Percentiles rank a stretch among this genome's conserved stretches.
Conservation (phyloP, 768 basidiomycete species). For the Clathrus columnatus region DNA sequence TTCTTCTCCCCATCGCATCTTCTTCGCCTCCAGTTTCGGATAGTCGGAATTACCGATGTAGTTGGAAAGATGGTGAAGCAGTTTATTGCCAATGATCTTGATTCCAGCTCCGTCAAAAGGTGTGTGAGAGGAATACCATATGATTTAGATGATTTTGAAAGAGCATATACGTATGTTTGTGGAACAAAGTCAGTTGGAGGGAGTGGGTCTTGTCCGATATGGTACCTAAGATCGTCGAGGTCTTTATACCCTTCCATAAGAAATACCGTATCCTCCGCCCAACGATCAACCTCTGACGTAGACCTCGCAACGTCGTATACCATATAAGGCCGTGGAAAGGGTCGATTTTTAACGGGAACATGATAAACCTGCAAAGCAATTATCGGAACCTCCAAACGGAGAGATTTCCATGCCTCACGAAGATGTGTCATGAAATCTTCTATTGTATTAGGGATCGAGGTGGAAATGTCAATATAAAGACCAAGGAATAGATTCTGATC, state of each 20-base stretch:
- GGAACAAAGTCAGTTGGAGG: slow-evolving; percentile 15
- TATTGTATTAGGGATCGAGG: no score
- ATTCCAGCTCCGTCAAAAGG: slow-evolving; percentile 21
- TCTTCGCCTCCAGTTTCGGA: neutral
- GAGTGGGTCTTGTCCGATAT: slow-evolving; percentile 9
- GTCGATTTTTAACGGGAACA: slow-evolving; percentile 11
- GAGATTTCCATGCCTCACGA: neutral
- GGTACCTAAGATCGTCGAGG: slow-evolving; percentile 16
- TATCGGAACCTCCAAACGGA: neutral
- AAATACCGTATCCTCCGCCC: slow-evolving; percentile 18
- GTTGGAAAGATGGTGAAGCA: slow-evolving; percentile 8
- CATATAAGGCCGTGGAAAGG: neutral
- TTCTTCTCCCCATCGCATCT: slow-evolving; percentile 17
- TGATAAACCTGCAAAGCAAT: slow-evolving; percentile 11
- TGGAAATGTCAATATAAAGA: no score
- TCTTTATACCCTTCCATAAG: slow-evolving; percentile 9
- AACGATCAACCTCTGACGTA: slow-evolving; percentile 9
- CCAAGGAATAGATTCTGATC: no score
- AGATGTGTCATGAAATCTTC: neutral
- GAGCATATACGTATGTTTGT: slow-evolving; percentile 20
- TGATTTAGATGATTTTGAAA: slow-evolving; percentile 4
- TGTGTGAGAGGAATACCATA: slow-evolving; percentile 17
- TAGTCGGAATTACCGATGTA: slow-evolving; percentile 6
- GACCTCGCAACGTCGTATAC: slow-evolving; percentile 10
- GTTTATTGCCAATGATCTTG: slow-evolving; percentile 16